Evolutionary conservation across 1,284 basidiomycete species (phyloP), one percentile per base, ranked within the genome.

Genomic region (Trichosporon faecale): DNA sequence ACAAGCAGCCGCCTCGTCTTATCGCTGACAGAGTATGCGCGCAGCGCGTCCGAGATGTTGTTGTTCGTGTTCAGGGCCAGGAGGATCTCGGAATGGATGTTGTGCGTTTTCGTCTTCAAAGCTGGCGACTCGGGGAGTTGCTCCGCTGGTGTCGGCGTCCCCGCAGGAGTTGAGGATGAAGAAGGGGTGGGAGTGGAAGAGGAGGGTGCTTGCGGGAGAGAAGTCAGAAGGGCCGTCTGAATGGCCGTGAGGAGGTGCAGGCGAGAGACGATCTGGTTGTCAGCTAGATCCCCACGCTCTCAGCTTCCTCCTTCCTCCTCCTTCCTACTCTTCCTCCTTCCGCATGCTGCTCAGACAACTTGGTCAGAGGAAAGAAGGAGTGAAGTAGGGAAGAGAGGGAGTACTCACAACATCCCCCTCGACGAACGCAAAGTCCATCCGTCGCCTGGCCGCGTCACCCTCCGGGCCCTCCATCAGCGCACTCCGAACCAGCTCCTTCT

Each of bases 401-500:
- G 14, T 2, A 78, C 88, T 81, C 66, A 88, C 87, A 74, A 87
- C 77, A 4, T 75, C 82, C 25, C 91, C 92, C 79, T 96, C 91
- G 75, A 98, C 85, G 82, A 96, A 97, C 0, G 91, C 91, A 84
- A 92, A 96, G 79, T 95, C 92, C 73, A 96, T 86, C 16, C 87
- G 86, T 27, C 88, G 88, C 64, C 92, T 87, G 74, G 92, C 90
- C 2, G 75, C 75, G n/a, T 91, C 88, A 18, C 92, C 92, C 31
- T 88, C 86, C 0, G 81, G 79, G 0, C 90, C 90, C 12, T 85
- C 78, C 66, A 88, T 82, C 2, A 86, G 87, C 3, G 91, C 86
- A 0, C 92, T 93, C 12, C 85, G 85, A 18, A 95, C 86, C 63
- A 96, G 89, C 2, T 91, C 86, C 52, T 85, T 80, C 31, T 89